Evolutionary conservation across 169 alveolate genomes (phyloP).

Genomic region (Ichthyophthirius multifiliis): DNA sequence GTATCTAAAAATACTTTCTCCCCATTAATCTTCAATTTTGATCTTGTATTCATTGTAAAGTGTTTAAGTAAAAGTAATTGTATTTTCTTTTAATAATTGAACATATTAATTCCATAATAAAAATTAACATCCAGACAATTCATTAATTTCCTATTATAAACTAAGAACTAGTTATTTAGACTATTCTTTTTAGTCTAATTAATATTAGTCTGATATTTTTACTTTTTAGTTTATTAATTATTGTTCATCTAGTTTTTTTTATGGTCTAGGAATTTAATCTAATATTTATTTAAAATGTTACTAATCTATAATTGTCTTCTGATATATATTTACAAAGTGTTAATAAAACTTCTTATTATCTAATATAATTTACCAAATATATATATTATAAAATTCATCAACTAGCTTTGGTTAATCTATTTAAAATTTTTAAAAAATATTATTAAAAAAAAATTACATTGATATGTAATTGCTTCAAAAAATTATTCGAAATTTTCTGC

Average conservation of each 20-base stretch:
- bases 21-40: slow-evolving; percentile 61
- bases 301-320: slow-evolving; percentile 32
- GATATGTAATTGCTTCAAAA: not conserved
- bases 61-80: slow-evolving; percentile 41
- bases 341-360: slow-evolving; percentile 35
- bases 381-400: slow-evolving; percentile 45
- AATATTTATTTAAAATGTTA: not conserved
- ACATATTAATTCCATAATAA: slow-evolving; percentile 56
- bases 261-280: not conserved
- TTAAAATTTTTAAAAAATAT: not conserved
- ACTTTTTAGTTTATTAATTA: not conserved
- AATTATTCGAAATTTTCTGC: not conserved
- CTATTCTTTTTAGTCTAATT: not conserved
- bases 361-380: slow-evolving; percentile 29
- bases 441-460: not conserved
- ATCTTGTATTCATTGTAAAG: slow-evolving; percentile 47
- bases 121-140: slow-evolving; percentile 57
- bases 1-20: slow-evolving; percentile 59
- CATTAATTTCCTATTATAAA: slow-evolving; percentile 57
- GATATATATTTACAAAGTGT: slow-evolving; percentile 29
- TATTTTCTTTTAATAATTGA: slow-evolving; percentile 43
- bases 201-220: not conserved
- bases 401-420: slow-evolving; percentile 9
- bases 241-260: not conserved
- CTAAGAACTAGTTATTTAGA: not conserved